Evolutionary conservation across 2,329 filamentous ascomycete species (phyloP), one percentile per base, ranked within the genome.

Genomic region (Nemania sp.): DNA sequence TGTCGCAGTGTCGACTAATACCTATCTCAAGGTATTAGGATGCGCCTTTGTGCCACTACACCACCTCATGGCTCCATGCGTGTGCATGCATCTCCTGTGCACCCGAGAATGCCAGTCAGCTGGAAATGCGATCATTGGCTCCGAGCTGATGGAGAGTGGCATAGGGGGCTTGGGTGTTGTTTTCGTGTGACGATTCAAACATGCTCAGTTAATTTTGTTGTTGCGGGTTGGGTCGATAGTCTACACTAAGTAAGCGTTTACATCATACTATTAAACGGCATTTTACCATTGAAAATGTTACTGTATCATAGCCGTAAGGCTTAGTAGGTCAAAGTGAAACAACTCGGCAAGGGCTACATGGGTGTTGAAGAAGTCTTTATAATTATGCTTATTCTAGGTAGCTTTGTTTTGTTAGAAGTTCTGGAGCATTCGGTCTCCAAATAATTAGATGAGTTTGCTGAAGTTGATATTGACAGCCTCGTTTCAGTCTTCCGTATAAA

Each of bases 61-160:
- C 31, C 42, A 48, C 33, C 43, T 52, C 49, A 52, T 48, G 56
- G 49, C 52, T 53, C 34, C 46, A 59, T 50, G 52, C 55, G 61
- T 57, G 52, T 53, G 52, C 26, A 54, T 49, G 28, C 47, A 42
- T 55, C 47, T 52, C 48, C 34, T 30, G 49, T 52, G 48, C 55
- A 55, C 52, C 33, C 40, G 26, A 47, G 31, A 24, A 56, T 56
- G 56, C 60, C 51, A 55, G 54, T 59, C 55, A 63, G 46, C 53
- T 57, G 56, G 56, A 52, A 57, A 56, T 46, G 53, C 41, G 60
- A 31, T 40, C 41, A 65, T 64, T 63, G 58, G 63, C 37, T 48
- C 46, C 33, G 49, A 39, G 33, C 37, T 55, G 54, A 49, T 62
- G 62, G 61, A 46, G 59, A 62, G 61, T 59, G 44, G 56, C 59